Evolutionary conservation across 768 basidiomycete genomes (phyloP), one percentile per base, ranked within the genome.

Genomic region (Naganishia friedmannii): DNA sequence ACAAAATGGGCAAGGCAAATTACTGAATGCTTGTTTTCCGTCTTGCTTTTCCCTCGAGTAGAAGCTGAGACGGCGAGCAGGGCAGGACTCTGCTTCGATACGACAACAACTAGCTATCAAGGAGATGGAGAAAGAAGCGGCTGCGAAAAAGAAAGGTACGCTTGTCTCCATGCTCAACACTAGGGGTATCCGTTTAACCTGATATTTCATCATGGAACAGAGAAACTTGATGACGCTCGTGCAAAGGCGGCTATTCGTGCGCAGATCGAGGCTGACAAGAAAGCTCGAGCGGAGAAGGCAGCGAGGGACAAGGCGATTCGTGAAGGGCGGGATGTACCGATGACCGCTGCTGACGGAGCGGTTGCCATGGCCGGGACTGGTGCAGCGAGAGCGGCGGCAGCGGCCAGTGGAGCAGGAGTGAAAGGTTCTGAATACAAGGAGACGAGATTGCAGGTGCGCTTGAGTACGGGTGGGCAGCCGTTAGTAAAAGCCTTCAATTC

Each of bases 181-280:
- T n/a, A 31, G 39, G 5, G 9, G 2, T 4, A 21, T 9, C 34
- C 7, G 13, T 37, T 37, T n/a, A 53, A 21, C 8, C 19, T n/a
- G 19, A 57, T 23, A 37, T 4, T 37, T 12, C 34, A 37, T 37
- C 17, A 32, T 29, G 34, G 19, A 39, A 28, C 76, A 94, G 95
- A 97, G 76, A 98, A 69, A 58, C 77, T 92, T 48, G 91, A 90
- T 65, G 95, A 98, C 58, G 88, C 88, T 13, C 88, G 88, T 76
- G 94, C 93, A 1, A 88, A 84, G 72, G 91, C 91, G 3, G 90
- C 90, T 0, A 84, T 97, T 77, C 93, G 92, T 78, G 91, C 90
- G 0, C 93, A 96, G 79, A 96, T 97, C 73, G 93, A 94, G 81
- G 91, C 89, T 0, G 94, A 96, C 83, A 98, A 93, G 83, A 86